Evolutionary conservation across 768 basidiomycete species (phyloP).

Genomic region (Tricholoma saponaceum): DNA sequence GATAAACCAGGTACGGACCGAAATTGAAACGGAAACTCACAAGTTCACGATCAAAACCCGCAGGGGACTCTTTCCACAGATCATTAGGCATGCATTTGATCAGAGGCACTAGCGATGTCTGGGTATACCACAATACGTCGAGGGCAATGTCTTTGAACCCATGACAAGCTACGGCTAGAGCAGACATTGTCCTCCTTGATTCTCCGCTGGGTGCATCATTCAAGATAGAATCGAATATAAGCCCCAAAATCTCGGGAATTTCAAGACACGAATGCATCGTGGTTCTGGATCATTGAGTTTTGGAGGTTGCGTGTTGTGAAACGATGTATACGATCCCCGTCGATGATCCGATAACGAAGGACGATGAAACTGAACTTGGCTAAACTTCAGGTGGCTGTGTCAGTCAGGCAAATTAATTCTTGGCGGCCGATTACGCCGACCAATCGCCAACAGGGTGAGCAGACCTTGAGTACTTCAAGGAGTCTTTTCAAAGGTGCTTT

Average conservation of each 20-base stretch:
- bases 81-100: slow-evolving; percentile 10
- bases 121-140: slow-evolving; percentile 10
- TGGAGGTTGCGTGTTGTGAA: not conserved
- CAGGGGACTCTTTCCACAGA: slow-evolving; percentile 5
- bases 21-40: not conserved
- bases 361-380: too few species aligned
- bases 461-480: too few species aligned
- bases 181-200: not conserved
- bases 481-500: too few species aligned
- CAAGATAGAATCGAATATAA: slow-evolving; percentile 5
- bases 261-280: slow-evolving; percentile 7
- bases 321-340: not conserved
- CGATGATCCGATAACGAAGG: not conserved
- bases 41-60: slow-evolving; percentile 1
- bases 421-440: too few species aligned
- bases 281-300: not conserved
- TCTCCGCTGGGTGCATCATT: slow-evolving; percentile 1
- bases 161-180: slow-evolving; percentile 7
- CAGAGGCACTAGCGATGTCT: slow-evolving; percentile 3
- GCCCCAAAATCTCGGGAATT: slow-evolving; percentile 4
- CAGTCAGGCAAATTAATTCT: too few species aligned
- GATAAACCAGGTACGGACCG: not conserved
- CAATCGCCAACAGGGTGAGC: too few species aligned
- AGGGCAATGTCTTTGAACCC: slow-evolving; percentile 9
- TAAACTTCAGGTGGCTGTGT: too few species aligned